Conservation (phyloP, 495 filamentous ascomycete species). For the Barbatosphaeria neglecta region DNA sequence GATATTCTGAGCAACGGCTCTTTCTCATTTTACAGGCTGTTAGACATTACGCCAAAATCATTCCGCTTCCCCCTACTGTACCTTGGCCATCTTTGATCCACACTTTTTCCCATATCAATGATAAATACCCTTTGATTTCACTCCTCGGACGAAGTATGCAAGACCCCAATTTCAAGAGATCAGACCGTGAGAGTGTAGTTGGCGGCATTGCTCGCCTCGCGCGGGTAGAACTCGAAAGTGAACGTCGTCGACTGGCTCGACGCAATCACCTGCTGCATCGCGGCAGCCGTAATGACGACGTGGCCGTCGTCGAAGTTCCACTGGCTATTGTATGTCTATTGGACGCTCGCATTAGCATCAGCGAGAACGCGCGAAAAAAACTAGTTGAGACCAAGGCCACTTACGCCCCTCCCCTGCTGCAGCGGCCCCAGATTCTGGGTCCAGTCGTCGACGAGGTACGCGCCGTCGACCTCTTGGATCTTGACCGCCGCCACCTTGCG, state of each 20-base stretch:
- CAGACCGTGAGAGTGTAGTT: slow-evolving; percentile 40
- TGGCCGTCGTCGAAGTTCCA: slow-evolving; percentile 36
- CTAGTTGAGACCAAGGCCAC: background rate
- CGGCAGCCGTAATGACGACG: slow-evolving; percentile 31
- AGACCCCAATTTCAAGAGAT: too few species aligned
- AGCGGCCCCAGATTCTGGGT: slow-evolving; percentile 43
- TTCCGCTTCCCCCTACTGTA: too few species aligned
- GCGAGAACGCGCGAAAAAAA: background rate
- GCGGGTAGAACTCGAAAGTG: slow-evolving; percentile 42
- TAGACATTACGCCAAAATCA: too few species aligned
- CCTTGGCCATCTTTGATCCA: too few species aligned
- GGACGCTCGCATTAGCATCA: background rate
- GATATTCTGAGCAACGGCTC: too few species aligned
- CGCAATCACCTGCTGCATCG: slow-evolving; percentile 33
- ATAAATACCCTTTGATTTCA: too few species aligned
- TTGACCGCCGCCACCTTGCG: slow-evolving; percentile 38
- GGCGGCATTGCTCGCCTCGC: slow-evolving; percentile 28
- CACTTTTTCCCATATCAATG: too few species aligned
- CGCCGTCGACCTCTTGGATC: slow-evolving; percentile 36
- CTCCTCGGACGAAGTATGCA: too few species aligned
- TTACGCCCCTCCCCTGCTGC: slow-evolving; percentile 30
- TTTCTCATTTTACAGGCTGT: too few species aligned
- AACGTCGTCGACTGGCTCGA: slow-evolving; percentile 34
- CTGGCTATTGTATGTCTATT: slow-evolving; percentile 34
- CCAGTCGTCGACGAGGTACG: slow-evolving; percentile 45